A percentile compares a stretch with the other conserved stretches of the same genome.
Conservation (phyloP, 1,284 basidiomycete genomes). For the Afroboletus lepidellus region DNA sequence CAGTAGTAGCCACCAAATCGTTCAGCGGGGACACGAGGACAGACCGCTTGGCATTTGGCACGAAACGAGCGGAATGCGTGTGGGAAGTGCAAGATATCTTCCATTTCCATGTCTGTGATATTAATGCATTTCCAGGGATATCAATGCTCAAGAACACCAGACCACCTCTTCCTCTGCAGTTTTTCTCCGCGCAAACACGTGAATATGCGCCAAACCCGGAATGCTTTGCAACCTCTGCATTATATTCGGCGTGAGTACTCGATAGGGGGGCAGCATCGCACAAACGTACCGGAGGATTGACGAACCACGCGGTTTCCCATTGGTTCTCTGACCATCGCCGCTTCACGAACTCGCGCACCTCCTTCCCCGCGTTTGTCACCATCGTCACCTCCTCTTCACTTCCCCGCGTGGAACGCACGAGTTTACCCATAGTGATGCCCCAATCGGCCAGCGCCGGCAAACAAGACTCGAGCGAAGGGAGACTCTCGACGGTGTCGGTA, state of each 20-base stretch:
- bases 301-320: slow-evolving; percentile 87
- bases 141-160: slow-evolving; percentile 17
- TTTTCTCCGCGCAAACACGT: slow-evolving; percentile 72
- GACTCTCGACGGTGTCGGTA: slow-evolving; percentile 57
- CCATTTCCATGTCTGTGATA: slow-evolving; percentile 4
- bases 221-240: slow-evolving; percentile 74
- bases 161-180: slow-evolving; percentile 18
- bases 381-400: slow-evolving; percentile 51
- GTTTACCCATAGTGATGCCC: slow-evolving; percentile 60
- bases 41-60: background rate
- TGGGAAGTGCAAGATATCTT: slow-evolving; percentile 2
- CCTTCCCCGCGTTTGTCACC: slow-evolving; percentile 50
- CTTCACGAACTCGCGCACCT: slow-evolving; percentile 62
- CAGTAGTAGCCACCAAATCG: background rate
- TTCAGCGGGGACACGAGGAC: background rate
- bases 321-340: slow-evolving; percentile 60
- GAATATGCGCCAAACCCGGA: slow-evolving; percentile 73
- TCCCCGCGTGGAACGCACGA: slow-evolving; percentile 45
- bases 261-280: background rate
- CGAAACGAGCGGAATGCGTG: background rate
- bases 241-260: slow-evolving; percentile 1
- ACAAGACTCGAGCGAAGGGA: slow-evolving; percentile 59
- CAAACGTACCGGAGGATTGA: slow-evolving; percentile 71
- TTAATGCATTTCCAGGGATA: background rate
- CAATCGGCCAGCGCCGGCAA: slow-evolving; percentile 65